Percentiles rank a stretch among this genome's conserved stretches.
Conservation (phyloP, 768 basidiomycete genomes). For the Clitopilus hobsonii region DNA sequence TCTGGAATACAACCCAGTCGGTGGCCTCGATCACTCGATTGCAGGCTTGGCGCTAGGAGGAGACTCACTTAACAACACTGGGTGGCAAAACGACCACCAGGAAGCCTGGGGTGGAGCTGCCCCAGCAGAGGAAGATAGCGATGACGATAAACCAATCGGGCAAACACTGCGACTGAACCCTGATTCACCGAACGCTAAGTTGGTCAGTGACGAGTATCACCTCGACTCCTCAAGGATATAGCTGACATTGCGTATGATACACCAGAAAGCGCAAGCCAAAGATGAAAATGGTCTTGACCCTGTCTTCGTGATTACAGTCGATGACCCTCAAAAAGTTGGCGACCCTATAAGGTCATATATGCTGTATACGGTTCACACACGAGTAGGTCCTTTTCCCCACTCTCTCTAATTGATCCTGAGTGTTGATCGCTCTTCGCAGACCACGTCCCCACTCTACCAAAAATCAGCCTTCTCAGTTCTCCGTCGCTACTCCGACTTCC, state of each 20-base stretch:
- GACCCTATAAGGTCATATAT: slow-evolving; percentile 91
- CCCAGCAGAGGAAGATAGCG: slow-evolving; percentile 51
- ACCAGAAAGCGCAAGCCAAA: slow-evolving; percentile 10
- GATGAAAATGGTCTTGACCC: slow-evolving; percentile 53
- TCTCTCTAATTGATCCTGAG: background rate
- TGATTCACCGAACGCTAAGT: slow-evolving; percentile 20
- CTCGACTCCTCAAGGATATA: too few relatives aligned
- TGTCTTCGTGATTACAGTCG: slow-evolving; percentile 84
- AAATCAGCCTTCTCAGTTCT: slow-evolving; percentile 89
- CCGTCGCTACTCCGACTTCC: slow-evolving; percentile 95
- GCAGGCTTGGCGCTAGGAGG: slow-evolving; percentile 33
- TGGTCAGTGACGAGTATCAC: slow-evolving; percentile 18
- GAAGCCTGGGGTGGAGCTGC: slow-evolving; percentile 32
- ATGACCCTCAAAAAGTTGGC: slow-evolving; percentile 97
- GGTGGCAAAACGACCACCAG: slow-evolving; percentile 55
- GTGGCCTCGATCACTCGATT: slow-evolving; percentile 26
- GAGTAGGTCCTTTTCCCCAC: slow-evolving; percentile 43
- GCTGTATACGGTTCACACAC: slow-evolving; percentile 94
- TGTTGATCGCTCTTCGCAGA: slow-evolving; percentile 36
- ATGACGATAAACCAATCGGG: slow-evolving; percentile 65
- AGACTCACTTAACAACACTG: slow-evolving; percentile 21
- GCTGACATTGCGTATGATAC: slow-evolving; percentile 1
- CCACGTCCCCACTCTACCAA: slow-evolving; percentile 78
- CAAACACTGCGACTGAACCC: slow-evolving; percentile 33
- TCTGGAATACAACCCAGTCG: slow-evolving; percentile 21